Evolutionary conservation across 257 asterid species (phyloP), one percentile per base, ranked within the genome.

Genomic region (Apocynum venetum): DNA sequence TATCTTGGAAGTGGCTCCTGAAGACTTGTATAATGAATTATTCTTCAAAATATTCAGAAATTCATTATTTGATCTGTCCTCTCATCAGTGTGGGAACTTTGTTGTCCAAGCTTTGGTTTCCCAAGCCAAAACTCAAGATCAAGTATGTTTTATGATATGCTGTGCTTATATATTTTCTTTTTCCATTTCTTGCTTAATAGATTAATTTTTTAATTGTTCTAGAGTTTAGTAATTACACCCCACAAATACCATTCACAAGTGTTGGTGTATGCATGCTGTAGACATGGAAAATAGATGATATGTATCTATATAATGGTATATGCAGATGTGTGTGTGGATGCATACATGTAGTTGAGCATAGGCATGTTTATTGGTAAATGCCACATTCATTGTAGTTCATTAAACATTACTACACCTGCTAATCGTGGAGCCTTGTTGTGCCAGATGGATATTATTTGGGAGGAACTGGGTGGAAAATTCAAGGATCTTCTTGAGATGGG

Each of bases 31-130:
- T 76, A 71, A 81, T 56, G 90, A 89, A 73, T 83, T 93, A 79
- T 88, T 90, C 80, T 79, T 76, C 66, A 86, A 88, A 75, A 85
- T 90, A 41, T 93, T 93, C 89, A 88, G 83, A 83, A 79, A 76
- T 76, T 86, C 93, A 53, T 75, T 96, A 86, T 88, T 89, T 84
- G 81, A 79, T 72, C 78, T 96, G 93, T 89, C 99, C 41, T 87
- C 90, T 9, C 89, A 90, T 88, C 87, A 85, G 57, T 91, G 89
- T 78, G 99, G 89, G 71, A 93, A 91, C 89, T 93, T 93, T 56
- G 97, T 93, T 48, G 90, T 91, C 79, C 98, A 96, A 85, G 96
- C 99, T 77, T 89, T 96, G 80, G 74, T 91, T 77, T 93, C 97
- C 74, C 97, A 93, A 66, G 87, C 94, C 67, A 89, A 91, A 87